Conservation (phyloP, 371 early-diverging fungal species). For the Rhizopus arrhizus region DNA sequence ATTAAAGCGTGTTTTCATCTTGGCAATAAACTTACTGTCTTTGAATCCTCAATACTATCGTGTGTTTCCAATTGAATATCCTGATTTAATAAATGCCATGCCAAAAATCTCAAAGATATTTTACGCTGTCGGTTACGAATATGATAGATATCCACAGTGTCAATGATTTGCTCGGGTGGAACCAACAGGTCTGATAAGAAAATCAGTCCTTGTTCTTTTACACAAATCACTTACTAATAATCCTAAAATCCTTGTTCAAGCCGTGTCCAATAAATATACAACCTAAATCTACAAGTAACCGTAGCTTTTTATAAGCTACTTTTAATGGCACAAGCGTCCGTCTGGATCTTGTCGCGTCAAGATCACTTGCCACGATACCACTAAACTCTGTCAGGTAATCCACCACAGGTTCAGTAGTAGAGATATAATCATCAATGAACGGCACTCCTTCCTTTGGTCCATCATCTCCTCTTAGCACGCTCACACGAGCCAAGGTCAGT, state of each 20-base stretch:
- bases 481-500: slow-evolving; percentile 85
- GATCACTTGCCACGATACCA: slow-evolving; percentile 86
- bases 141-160: slow-evolving; percentile 90
- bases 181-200: slow-evolving; percentile 71
- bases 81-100: slow-evolving; percentile 85
- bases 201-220: background rate
- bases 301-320: slow-evolving; percentile 85
- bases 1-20: background rate
- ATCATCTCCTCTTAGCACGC: slow-evolving; percentile 80
- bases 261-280: slow-evolving; percentile 95
- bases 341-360: slow-evolving; percentile 71
- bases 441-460: slow-evolving; percentile 74
- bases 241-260: slow-evolving; percentile 90
- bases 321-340: slow-evolving; percentile 87
- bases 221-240: slow-evolving; percentile 67
- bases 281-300: slow-evolving; percentile 83
- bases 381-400: slow-evolving; percentile 92
- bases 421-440: slow-evolving; percentile 95
- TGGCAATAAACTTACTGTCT: slow-evolving; percentile 56
- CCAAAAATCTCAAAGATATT: slow-evolving; percentile 87
- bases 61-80: slow-evolving; percentile 88
- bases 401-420: slow-evolving; percentile 77
- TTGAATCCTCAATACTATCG: slow-evolving; percentile 93
- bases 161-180: slow-evolving; percentile 84
- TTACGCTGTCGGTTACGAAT: slow-evolving; percentile 77